Evolutionary conservation across 208 protist genomes (phyloP).

Genomic region (Acanthamoeba sp.): DNA sequence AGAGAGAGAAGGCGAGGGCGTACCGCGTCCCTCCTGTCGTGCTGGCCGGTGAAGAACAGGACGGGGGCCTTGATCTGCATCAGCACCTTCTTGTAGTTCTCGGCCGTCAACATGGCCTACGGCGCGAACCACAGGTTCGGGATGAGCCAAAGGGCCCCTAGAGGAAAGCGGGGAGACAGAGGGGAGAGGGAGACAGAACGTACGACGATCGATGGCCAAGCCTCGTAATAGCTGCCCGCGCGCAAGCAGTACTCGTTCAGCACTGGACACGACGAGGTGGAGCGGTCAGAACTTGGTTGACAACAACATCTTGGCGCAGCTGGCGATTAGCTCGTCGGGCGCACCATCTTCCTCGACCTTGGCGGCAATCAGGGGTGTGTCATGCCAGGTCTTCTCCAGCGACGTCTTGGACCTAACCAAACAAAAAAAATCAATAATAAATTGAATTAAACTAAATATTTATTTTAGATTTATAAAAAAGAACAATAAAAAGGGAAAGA

Average conservation of each 20-base stretch:
- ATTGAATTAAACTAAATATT: too few species aligned
- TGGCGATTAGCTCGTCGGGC: too few species aligned
- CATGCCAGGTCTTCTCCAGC: slow-evolving; percentile 56
- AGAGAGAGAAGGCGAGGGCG: background rate
- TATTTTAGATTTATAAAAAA: too few species aligned
- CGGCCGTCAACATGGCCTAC: slow-evolving; percentile 10
- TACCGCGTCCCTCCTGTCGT: slow-evolving; percentile 30
- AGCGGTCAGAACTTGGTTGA: too few species aligned
- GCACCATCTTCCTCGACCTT: slow-evolving; percentile 48
- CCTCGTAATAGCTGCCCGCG: slow-evolving; percentile 37
- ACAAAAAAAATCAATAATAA: too few species aligned
- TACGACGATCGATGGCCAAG: slow-evolving; percentile 54
- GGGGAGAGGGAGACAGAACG: background rate
- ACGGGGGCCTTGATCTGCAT: background rate
- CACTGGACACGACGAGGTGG: slow-evolving; percentile 28
- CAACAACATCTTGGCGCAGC: too few species aligned
- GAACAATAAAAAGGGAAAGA: too few species aligned
- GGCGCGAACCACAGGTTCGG: background rate
- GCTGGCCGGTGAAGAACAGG: slow-evolving; percentile 41
- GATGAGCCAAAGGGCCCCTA: background rate
- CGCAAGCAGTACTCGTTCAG: slow-evolving; percentile 62
- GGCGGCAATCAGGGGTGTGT: slow-evolving; percentile 30
- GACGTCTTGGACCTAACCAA: slow-evolving; percentile 8
- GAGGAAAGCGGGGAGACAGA: background rate
- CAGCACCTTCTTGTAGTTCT: slow-evolving; percentile 64